These are phyloP conservation scores for Nissolia schottii DNA, from an alignment of 306 rosid species.

Conservation along the genomic window DNA sequence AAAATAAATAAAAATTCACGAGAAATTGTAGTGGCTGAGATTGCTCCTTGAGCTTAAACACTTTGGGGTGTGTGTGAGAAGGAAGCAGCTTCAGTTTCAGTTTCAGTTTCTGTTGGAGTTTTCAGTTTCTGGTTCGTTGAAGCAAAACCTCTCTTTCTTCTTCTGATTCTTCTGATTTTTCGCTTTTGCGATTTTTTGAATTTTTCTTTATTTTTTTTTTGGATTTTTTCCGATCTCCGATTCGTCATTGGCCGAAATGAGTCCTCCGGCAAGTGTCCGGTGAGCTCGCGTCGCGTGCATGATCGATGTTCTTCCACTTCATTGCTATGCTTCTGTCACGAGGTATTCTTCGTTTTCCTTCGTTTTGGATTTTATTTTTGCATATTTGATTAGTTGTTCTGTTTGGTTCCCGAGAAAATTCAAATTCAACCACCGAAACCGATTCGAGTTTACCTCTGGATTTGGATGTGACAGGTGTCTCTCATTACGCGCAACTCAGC, in stretches of 20 bases:
- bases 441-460: slow-evolving; percentile 22
- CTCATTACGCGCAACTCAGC: slow-evolving; percentile 5
- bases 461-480: slow-evolving; percentile 25
- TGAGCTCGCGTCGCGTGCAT: slow-evolving; percentile 32
- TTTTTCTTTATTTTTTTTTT: not conserved
- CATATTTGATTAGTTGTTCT: not conserved
- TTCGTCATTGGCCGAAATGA: slow-evolving; percentile 40
- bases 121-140: not conserved
- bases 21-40: slow-evolving; percentile 88
- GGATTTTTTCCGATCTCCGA: slow-evolving; percentile 30
- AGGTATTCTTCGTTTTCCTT: slow-evolving; percentile 38
- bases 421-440: slow-evolving; percentile 3
- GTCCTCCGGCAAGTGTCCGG: slow-evolving; percentile 22
- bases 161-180: not conserved
- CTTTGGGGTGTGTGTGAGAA: not conserved
- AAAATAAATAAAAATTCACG: slow-evolving; percentile 35
- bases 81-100: slow-evolving; percentile 7
- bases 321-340: slow-evolving; percentile 33
- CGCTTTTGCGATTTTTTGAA: not conserved
- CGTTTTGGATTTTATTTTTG: not conserved
- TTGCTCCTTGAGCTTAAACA: slow-evolving; percentile 37
- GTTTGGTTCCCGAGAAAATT: slow-evolving; percentile 61
- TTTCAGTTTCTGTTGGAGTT: slow-evolving; percentile 7
- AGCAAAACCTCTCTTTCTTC: slow-evolving; percentile 4
- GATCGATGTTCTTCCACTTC: slow-evolving; percentile 26